Base-by-base conservation (phyloP, 768 basidiomycete genomes). In the Podaxis carcinomalis region DNA sequence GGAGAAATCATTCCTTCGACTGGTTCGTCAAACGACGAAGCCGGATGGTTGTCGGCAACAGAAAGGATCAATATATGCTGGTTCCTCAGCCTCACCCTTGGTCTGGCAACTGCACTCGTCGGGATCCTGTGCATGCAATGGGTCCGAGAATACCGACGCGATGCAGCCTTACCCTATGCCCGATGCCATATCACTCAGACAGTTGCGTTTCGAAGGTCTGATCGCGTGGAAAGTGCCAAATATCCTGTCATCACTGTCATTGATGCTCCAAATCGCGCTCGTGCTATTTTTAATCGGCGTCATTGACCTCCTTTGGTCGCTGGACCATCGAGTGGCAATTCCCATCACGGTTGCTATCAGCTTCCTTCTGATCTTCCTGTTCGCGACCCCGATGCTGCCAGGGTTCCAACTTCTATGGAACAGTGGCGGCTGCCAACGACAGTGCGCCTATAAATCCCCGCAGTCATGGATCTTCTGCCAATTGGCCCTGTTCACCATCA, bases 251-350 rank as follows among this genome's bases (percentile, higher is more conserved):
- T 35, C 64, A 4, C 66, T 75, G 11, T 73, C 72, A 5, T 55
- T 74, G 7, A 54, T 73, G 6, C 65, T 76, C 9, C 73, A 74
- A 55, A 55, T 63, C 13, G 67, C 73, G 5, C 61, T 75, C 25
- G 57, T 73, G 7, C 62, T 74, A 2, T 75, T 75, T 62, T 70
- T 73, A 46, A 56, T 60, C 1, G 73, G 73, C 2, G 51, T 74
- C 6, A 42, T 70, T 9, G 67, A 71, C 25, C 62, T 74, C 5
- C 64, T 75, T 3, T 72, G 72, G 72, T 53, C 51, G 4, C 44
- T 71, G 27, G 65, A 69, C 51, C 21, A 50, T 9, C 46, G 47
- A 1, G 66, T 74, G 1, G 70, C 69, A 0, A 54, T 65, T 1
- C 42, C 65, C 19, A 52, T 69, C 5, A 64, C 67, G 23, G 51